Conservation (phyloP, 2,329 filamentous ascomycete species). For the Pestalotiopsis sp. region DNA sequence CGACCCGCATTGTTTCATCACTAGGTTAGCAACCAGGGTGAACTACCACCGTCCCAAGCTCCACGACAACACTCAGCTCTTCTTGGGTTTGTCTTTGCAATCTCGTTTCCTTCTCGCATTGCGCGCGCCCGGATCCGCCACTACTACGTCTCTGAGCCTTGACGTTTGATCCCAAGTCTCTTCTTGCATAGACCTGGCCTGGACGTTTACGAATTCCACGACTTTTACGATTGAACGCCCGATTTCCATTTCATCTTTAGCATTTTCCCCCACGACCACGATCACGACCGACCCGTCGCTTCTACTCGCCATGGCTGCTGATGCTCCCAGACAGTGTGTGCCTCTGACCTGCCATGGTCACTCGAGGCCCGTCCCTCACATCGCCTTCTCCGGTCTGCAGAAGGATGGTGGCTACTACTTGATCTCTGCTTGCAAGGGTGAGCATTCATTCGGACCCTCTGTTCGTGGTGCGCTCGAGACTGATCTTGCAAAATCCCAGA, state of each 20-base stretch:
- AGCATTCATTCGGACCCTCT: slow-evolving; percentile 22
- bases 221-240: slow-evolving; percentile 3
- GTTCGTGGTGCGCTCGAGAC: neutral
- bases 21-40: neutral
- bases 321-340: slow-evolving; percentile 46
- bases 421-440: slow-evolving; percentile 90
- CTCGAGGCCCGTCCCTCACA: slow-evolving; percentile 86
- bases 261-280: neutral
- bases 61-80: neutral
- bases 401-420: slow-evolving; percentile 86
- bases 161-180: neutral
- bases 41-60: neutral
- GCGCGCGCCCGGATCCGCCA: neutral
- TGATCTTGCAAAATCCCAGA: slow-evolving; percentile 51
- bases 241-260: neutral
- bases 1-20: slow-evolving; percentile 10
- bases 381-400: slow-evolving; percentile 82
- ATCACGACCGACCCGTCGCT: neutral
- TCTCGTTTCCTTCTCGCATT: neutral
- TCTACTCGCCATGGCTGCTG: slow-evolving; percentile 27
- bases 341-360: slow-evolving; percentile 94
- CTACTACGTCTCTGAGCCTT: neutral
- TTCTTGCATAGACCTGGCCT: neutral
- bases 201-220: neutral
- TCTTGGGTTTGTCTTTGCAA: neutral